Evolutionary conservation across 1,284 basidiomycete species (phyloP).

Genomic region (Pseudozyma tsukubaensis): DNA sequence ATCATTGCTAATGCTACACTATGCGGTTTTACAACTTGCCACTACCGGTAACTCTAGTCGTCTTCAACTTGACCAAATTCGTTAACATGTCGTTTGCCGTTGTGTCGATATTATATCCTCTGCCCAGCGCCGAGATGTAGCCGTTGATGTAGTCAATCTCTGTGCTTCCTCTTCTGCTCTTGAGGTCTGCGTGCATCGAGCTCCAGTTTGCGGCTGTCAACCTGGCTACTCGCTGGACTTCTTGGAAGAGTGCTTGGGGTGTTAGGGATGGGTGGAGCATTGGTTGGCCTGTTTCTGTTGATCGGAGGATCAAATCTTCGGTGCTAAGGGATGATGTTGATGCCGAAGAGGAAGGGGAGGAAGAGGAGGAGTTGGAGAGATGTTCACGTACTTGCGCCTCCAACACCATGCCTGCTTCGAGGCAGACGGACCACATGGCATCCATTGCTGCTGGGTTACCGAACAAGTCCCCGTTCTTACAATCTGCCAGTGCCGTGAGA

Average conservation of each 20-base stretch:
- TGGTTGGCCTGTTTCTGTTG: conserved; percentile 44
- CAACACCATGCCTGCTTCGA: conserved; percentile 56
- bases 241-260: conserved; percentile 51
- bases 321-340: conserved; percentile 1
- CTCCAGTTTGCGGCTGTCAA: conserved; percentile 60
- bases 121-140: conserved; percentile 79
- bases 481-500: conserved; percentile 83
- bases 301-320: conserved; percentile 31
- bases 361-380: conserved; percentile 1
- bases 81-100: conserved; percentile 76
- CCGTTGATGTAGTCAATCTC: conserved; percentile 82
- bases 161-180: conserved; percentile 41
- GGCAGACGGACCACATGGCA: conserved; percentile 57
- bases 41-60: conserved; percentile 47
- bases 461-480: conserved; percentile 80
- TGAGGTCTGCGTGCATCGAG: conserved; percentile 61
- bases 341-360: neutral
- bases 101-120: conserved; percentile 75
- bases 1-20: conserved; percentile 3
- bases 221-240: conserved; percentile 53
- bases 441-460: conserved; percentile 58
- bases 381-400: conserved; percentile 57
- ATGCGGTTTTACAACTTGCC: conserved; percentile 1
- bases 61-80: conserved; percentile 75
- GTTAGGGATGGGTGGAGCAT: conserved; percentile 54